Conservation (phyloP, 306 rosid genomes). For the Quercus robur region DNA sequence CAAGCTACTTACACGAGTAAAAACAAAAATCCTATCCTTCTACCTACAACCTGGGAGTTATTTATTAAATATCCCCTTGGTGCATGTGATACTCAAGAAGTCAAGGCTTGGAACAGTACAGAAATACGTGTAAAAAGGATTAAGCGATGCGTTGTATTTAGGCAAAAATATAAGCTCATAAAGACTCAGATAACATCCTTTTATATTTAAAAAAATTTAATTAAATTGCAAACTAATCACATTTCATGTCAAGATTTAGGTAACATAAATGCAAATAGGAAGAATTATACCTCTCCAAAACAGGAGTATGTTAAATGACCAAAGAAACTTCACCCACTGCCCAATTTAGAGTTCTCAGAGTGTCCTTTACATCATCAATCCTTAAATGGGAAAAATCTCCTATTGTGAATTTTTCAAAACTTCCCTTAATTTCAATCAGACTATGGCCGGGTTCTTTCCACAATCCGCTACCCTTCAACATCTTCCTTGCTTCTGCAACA, state of each 20-base stretch:
- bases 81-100: not conserved
- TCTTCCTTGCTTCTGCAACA: constrained; percentile 30
- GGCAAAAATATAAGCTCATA: not conserved
- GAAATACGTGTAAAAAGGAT: not conserved
- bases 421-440: constrained; percentile 37
- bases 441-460: constrained; percentile 36
- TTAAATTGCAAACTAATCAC: not conserved
- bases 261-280: not conserved
- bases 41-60: not conserved
- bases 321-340: constrained; percentile 5
- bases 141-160: not conserved
- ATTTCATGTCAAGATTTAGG: not conserved
- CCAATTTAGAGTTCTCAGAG: constrained; percentile 16
- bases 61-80: not conserved
- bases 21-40: not conserved
- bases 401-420: constrained; percentile 26
- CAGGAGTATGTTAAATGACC: not conserved
- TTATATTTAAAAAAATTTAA: not conserved
- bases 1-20: not conserved
- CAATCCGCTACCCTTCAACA: constrained; percentile 37
- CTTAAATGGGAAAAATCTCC: constrained; percentile 31
- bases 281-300: not conserved
- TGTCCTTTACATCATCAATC: constrained; percentile 22
- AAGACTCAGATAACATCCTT: not conserved
- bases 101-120: not conserved